These are phyloP conservation scores for Sarocladiaceae sp. DNA, from an alignment of 2,329 filamentous ascomycete genomes.

Conservation along the genomic window DNA sequence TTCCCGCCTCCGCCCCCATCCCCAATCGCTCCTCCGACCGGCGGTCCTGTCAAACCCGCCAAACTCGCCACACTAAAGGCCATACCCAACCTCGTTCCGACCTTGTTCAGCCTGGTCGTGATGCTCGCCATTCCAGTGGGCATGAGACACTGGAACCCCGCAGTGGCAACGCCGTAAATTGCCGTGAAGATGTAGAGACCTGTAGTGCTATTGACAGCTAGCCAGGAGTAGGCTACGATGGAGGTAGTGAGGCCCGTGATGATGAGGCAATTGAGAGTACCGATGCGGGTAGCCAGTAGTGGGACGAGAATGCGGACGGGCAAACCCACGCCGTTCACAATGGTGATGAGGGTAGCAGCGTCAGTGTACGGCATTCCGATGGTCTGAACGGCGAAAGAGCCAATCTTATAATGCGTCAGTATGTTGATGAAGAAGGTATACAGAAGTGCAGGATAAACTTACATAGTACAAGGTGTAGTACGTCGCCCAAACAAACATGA, in stretches of 20 bases:
- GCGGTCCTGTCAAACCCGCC: slow-evolving; percentile 33
- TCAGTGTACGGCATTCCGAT: slow-evolving; percentile 29
- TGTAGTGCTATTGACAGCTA: slow-evolving; percentile 26
- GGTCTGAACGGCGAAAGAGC: slow-evolving; percentile 23
- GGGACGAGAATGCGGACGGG: slow-evolving; percentile 32
- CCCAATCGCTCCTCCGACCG: slow-evolving; percentile 28
- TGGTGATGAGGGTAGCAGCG: slow-evolving; percentile 30
- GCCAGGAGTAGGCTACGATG: slow-evolving; percentile 30
- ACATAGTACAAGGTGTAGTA: slow-evolving; percentile 42
- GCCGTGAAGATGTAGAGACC: slow-evolving; percentile 34
- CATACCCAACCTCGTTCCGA: slow-evolving; percentile 37
- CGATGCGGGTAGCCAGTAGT: slow-evolving; percentile 30
- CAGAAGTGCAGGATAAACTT: slow-evolving; percentile 11
- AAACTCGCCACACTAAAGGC: slow-evolving; percentile 33
- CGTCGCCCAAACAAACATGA: slow-evolving; percentile 34
- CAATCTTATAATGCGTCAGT: background rate
- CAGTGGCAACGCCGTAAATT: slow-evolving; percentile 22
- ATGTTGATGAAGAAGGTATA: background rate
- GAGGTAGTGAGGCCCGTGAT: slow-evolving; percentile 23
- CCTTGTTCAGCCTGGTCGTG: slow-evolving; percentile 31
- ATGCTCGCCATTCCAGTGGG: slow-evolving; percentile 34
- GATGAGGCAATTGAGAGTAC: slow-evolving; percentile 27
- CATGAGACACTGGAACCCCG: slow-evolving; percentile 36
- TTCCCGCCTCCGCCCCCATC: background rate
- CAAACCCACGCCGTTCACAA: slow-evolving; percentile 35